These are phyloP conservation scores for Phyllosticta ampelicida DNA, from an alignment of 2,329 filamentous ascomycete genomes.

Conservation along the genomic window DNA sequence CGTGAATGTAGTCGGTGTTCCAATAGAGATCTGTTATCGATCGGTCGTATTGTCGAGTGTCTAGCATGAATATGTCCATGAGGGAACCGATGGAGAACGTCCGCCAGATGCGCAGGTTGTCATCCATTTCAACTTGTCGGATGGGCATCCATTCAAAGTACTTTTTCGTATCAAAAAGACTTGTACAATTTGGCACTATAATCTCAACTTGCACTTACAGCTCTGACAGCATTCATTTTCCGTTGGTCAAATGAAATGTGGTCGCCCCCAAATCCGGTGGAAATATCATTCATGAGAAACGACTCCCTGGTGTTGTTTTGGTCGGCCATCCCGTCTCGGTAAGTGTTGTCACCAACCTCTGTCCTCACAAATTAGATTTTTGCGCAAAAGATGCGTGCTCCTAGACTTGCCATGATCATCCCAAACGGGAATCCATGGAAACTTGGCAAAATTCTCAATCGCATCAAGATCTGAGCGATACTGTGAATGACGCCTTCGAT, in stretches of 20 bases:
- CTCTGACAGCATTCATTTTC: conserved; percentile 37
- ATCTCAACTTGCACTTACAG: conserved; percentile 10
- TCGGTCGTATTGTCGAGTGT: conserved; percentile 34
- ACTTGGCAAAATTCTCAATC: conserved; percentile 29
- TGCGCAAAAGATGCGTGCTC: conserved; percentile 1
- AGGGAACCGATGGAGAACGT: conserved; percentile 32
- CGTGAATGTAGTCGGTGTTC: conserved; percentile 52
- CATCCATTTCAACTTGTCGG: conserved; percentile 26
- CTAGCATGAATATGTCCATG: conserved; percentile 33
- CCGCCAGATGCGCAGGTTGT: conserved; percentile 32
- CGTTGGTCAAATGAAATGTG: conserved; percentile 33
- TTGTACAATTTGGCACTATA: too few relatives aligned
- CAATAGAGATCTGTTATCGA: conserved; percentile 37
- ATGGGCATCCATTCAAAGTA: conserved; percentile 37
- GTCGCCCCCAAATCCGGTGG: background rate
- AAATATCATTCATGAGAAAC: conserved; percentile 26
- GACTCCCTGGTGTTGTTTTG: conserved; percentile 36
- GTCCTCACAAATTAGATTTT: conserved; percentile 2
- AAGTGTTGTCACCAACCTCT: conserved; percentile 33
- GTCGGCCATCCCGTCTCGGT: conserved; percentile 28
- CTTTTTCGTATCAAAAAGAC: conserved; percentile 1
- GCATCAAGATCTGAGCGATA: conserved; percentile 33
- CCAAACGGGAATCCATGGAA: conserved; percentile 43
- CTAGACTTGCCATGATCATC: conserved; percentile 44
- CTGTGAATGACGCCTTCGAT: conserved; percentile 31